phyloP scores from a whole-genome alignment of 148 eudicot genomes.

The Silene latifolia region DNA sequence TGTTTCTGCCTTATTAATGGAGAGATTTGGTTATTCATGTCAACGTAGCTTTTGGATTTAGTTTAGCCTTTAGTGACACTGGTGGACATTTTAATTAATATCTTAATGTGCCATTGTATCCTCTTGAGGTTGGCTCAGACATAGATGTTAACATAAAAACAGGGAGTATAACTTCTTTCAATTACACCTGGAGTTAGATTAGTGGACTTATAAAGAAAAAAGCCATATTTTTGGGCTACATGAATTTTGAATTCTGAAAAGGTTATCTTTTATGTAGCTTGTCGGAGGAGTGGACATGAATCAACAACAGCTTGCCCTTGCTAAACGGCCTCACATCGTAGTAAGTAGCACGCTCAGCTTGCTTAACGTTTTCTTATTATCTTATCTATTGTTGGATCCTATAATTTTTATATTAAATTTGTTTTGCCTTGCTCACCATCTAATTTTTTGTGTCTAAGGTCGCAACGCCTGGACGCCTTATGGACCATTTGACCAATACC shows the following conservation, averaged over 20 bases:
- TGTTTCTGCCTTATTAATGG: background rate
- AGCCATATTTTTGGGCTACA: background rate
- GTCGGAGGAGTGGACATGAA: background rate
- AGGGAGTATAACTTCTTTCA: background rate
- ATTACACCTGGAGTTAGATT: background rate
- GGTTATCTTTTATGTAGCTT: background rate
- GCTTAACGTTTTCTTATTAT: background rate
- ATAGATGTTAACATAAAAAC: background rate
- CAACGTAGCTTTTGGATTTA: background rate
- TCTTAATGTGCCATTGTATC: too few relatives aligned
- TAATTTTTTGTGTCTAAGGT: conserved; percentile 42
- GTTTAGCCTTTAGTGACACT: too few relatives aligned
- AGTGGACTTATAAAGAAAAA: background rate
- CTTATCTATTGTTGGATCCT: background rate
- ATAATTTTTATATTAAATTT: background rate
- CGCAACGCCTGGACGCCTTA: conserved; percentile 92
- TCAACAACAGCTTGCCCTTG: background rate
- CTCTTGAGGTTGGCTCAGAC: background rate
- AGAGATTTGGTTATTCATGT: background rate
- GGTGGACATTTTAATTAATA: too few relatives aligned
- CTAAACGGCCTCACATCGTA: background rate
- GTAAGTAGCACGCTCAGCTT: background rate
- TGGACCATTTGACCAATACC: conserved; percentile 87
- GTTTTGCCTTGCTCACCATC: conserved; percentile 11
- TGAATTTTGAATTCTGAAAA: background rate